Evolutionary conservation across 2,329 filamentous ascomycete genomes (phyloP).

Genomic region (Penicillium palitans): DNA sequence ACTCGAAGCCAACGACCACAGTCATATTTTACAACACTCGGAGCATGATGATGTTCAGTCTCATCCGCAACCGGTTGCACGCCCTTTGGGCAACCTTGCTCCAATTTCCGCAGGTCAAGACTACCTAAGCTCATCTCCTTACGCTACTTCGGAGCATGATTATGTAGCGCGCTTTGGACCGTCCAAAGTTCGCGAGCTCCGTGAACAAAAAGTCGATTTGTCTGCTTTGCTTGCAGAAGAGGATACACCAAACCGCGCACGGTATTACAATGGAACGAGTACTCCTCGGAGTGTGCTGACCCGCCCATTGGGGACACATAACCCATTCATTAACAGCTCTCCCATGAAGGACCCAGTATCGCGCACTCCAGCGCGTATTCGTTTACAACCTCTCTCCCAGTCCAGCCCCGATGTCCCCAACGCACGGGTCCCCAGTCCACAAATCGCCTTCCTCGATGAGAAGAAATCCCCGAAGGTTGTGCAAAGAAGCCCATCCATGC

Average conservation of each 20-base stretch:
- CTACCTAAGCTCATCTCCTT: conserved; percentile 30
- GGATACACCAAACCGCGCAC: conserved; percentile 39
- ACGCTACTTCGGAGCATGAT: conserved; percentile 32
- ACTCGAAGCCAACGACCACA: conserved; percentile 44
- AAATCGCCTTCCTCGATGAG: background rate
- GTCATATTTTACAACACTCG: conserved; percentile 32
- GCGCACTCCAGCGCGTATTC: conserved; percentile 22
- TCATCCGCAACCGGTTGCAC: conserved; percentile 30
- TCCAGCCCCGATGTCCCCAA: conserved; percentile 24
- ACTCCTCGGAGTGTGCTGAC: conserved; percentile 30
- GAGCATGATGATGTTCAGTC: conserved; percentile 23
- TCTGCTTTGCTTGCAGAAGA: conserved; percentile 34
- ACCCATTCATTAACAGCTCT: conserved; percentile 15
- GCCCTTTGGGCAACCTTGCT: conserved; percentile 34
- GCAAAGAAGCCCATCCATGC: conserved; percentile 2
- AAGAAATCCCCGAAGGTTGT: background rate
- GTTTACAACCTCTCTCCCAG: conserved; percentile 27
- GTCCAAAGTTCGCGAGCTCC: conserved; percentile 36
- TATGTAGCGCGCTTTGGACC: conserved; percentile 32
- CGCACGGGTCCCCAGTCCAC: background rate
- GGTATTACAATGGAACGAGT: conserved; percentile 39
- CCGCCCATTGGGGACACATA: conserved; percentile 17
- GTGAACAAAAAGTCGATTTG: conserved; percentile 39
- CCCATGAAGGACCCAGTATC: conserved; percentile 17
- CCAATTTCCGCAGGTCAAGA: conserved; percentile 26